Evolutionary conservation across 2,329 filamentous ascomycete genomes (phyloP).

Genomic region (Aspergillus hortae): DNA sequence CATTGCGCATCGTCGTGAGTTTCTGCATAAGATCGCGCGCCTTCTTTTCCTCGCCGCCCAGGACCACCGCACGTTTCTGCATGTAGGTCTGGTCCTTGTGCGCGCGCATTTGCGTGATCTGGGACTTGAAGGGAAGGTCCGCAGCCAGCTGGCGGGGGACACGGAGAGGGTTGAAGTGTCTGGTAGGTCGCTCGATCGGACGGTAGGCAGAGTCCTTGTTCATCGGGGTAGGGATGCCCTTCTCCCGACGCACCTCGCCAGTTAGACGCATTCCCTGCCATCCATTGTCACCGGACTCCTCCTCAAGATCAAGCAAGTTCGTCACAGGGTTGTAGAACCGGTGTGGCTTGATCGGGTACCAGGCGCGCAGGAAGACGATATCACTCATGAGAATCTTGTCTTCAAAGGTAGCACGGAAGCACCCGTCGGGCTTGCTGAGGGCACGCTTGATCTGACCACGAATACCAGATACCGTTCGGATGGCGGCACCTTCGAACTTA

Average conservation of each 20-base stretch:
- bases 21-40: slow-evolving; percentile 89
- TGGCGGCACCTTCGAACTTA: slow-evolving; percentile 94
- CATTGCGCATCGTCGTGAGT: slow-evolving; percentile 83
- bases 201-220: slow-evolving; percentile 84
- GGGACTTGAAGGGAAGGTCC: slow-evolving; percentile 85
- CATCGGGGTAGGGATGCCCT: slow-evolving; percentile 71
- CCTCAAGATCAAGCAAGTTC: slow-evolving; percentile 69
- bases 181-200: slow-evolving; percentile 53
- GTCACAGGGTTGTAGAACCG: slow-evolving; percentile 96
- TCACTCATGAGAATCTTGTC: slow-evolving; percentile 97
- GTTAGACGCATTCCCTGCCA: slow-evolving; percentile 95
- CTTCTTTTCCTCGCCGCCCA: slow-evolving; percentile 81
- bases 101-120: slow-evolving; percentile 77
- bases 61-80: slow-evolving; percentile 90
- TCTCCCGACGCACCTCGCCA: slow-evolving; percentile 77
- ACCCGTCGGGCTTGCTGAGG: slow-evolving; percentile 85
- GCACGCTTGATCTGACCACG: slow-evolving; percentile 97
- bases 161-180: slow-evolving; percentile 69
- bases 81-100: slow-evolving; percentile 82
- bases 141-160: slow-evolving; percentile 58
- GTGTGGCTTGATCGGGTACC: slow-evolving; percentile 93
- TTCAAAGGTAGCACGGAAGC: slow-evolving; percentile 96
- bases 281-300: slow-evolving; percentile 30
- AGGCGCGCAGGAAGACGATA: slow-evolving; percentile 92
- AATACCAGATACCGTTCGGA: slow-evolving; percentile 93